Conservation (phyloP, 306 rosid genomes). For the Hippophae gyantsensis region DNA sequence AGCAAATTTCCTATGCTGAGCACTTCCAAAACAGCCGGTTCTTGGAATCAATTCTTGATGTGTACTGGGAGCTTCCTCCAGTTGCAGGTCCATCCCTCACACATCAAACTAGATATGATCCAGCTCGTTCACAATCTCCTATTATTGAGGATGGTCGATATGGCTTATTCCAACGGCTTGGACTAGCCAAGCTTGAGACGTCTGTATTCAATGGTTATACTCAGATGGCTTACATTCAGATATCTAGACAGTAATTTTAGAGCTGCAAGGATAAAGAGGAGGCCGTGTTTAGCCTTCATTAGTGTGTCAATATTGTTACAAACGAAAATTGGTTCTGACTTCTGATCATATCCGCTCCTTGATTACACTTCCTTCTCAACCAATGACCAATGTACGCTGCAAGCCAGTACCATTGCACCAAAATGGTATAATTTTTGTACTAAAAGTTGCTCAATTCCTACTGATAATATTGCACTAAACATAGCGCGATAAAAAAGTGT, state of each 20-base stretch:
- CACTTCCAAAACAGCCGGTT: slow-evolving; percentile 84
- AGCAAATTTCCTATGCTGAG: slow-evolving; percentile 48
- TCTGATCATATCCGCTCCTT: no score
- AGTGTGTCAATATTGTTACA: no score
- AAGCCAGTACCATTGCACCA: no score
- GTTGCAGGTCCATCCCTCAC: slow-evolving; percentile 98
- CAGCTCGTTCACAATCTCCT: slow-evolving; percentile 77
- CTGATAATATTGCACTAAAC: no score
- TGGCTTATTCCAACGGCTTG: slow-evolving; percentile 75
- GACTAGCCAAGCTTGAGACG: slow-evolving; percentile 53
- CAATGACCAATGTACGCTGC: no score
- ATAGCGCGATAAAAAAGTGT: no score
- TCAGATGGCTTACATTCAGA: slow-evolving; percentile 91
- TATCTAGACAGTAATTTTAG: slow-evolving; percentile 52
- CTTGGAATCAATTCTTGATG: slow-evolving; percentile 82
- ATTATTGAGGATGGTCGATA: slow-evolving; percentile 87
- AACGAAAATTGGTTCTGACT: no score
- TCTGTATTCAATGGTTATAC: slow-evolving; percentile 97
- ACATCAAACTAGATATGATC: slow-evolving; percentile 93
- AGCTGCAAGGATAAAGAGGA: slow-evolving; percentile 23
- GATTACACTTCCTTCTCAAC: no score
- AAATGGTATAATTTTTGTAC: no score
- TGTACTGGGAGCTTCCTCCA: slow-evolving; percentile 98
- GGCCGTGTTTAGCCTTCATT: no score
- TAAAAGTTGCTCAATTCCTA: no score